These are phyloP conservation scores for Scenedesmus sp. DNA, from an alignment of 163 green algal genomes.

Conservation along the genomic window DNA sequence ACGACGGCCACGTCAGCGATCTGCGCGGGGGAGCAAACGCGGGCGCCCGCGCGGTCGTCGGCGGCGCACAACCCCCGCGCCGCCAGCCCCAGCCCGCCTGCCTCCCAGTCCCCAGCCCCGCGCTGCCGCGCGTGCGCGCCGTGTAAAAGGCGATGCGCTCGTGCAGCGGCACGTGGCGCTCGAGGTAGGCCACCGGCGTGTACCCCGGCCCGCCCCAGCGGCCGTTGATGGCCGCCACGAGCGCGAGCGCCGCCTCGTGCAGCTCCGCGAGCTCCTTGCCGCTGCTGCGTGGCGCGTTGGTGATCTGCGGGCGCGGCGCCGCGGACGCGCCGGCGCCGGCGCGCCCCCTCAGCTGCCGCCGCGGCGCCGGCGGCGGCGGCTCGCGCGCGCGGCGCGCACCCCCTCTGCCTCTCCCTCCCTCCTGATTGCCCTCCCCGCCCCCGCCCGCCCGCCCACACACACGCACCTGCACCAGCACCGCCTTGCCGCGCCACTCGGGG, in stretches of 20 bases:
- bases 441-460: slow-evolving; percentile 18
- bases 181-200: slow-evolving; percentile 87
- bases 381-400: too few relatives aligned
- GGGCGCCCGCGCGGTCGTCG: too few relatives aligned
- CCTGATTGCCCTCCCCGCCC: too few relatives aligned
- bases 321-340: too few relatives aligned
- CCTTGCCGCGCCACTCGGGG: slow-evolving; percentile 84
- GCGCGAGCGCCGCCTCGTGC: slow-evolving; percentile 62
- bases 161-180: slow-evolving; percentile 90
- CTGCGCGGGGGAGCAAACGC: too few relatives aligned
- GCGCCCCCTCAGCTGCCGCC: too few relatives aligned
- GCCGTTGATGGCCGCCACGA: slow-evolving; percentile 59
- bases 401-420: too few relatives aligned
- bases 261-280: slow-evolving; percentile 89
- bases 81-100: too few relatives aligned
- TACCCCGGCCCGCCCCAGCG: slow-evolving; percentile 58
- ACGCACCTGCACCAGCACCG: slow-evolving; percentile 92
- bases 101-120: too few relatives aligned
- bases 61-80: too few relatives aligned
- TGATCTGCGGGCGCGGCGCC: slow-evolving; percentile 65
- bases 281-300: slow-evolving; percentile 73
- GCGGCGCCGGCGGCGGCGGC: too few relatives aligned
- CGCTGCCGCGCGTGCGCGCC: slow-evolving; percentile 71
- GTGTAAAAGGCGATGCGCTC: slow-evolving; percentile 86
- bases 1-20: slow-evolving; percentile 87